Base-by-base conservation (phyloP, 768 basidiomycete species). In the Crucibulum laeve region DNA sequence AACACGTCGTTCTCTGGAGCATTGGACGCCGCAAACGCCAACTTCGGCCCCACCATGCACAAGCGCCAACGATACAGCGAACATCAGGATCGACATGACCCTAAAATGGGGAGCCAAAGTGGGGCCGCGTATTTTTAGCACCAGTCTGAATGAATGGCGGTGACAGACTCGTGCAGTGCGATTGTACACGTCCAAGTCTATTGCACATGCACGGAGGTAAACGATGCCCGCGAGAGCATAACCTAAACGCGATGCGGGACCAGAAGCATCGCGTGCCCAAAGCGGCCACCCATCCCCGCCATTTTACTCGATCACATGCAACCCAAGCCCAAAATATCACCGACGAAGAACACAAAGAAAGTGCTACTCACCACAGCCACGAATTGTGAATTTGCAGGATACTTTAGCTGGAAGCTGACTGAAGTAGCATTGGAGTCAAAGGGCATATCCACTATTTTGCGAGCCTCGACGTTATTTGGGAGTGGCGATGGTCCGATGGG, bases 341-440 rank as follows among this genome's bases (percentile, higher is more conserved):
- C 25, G 41, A 44, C 43, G 22, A 23, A 15, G 25, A 44, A 38
- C 7, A 21, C 23, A 39, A 55, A 37, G 44, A 15, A 24, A 44
- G 24, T 38, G 28, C n/a, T 4, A 79, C 84, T 64, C 53, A 87
- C 87, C 54, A 88, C 82, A 4, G 82, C 80, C 19, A 90, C 84
- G 42, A 91, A 82, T 53, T 86, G 81, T 3, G 85, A 84, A 55
- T 78, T 71, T 38, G 62, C 69, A 0, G 87, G 87, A 56, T 74
- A 90, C 22, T 70, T 73, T 41, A 88, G 70, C 55, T 74, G 61
- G 58, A 89, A 83, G 26, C 59, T 68, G 22, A 77, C 52, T 18
- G 68, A 64, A 2, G 57, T 65, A 4, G 61, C 56, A 19, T 60
- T 53, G 21, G 61, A 72, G 15, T 63, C 46, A 54, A 89, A 88